Base-by-base conservation (phyloP, 176 grass and related monocot genomes). In the Oryza longistaminata region DNA sequence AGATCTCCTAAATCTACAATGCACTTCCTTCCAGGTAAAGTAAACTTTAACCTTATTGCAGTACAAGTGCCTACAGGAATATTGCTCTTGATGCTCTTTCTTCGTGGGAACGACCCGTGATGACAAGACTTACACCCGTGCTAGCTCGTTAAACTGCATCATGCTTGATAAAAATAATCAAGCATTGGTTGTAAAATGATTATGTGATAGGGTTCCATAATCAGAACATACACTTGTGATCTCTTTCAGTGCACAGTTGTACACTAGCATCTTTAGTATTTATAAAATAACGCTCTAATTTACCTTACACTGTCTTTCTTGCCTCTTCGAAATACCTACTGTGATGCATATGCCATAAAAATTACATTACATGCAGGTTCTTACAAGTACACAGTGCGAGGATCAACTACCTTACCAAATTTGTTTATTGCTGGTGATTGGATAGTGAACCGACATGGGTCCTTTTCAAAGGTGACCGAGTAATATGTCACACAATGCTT, bases 401-500 rank as follows among this genome's bases (percentile, higher is more conserved):
- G 92, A 52, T 88, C 95, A 45, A 91, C 90, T 66, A 86, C 88
- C 40, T 78, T 97, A 72, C 86, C 90, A 74, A 97, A 97, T 87
- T 91, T 97, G 43, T 97, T 97, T 85, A 78, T 92, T 81, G 86
- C 90, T 39, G 90, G 92, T 74, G 92, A 97, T 80, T 97, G 95
- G 95, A 97, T 97, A 78, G 79, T 97, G 70, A 97, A 85, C 37
- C 86, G 90, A 66, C 95, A 97, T 71, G 95, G 92, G 19, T 97
- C 92, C 70, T 97, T 91, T 87, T 94, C 95, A 67, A 92, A 97
- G 85, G 95, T 94, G 21, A 81, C 69, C 16, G 9, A 60, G 71
- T 60, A 66, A 77, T 75, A 43, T 80, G 58, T 46, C 64, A 75
- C 6, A 77, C 48, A 73, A 61, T 34, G 22, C 22, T 87, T 61